Conservation (phyloP, 768 basidiomycete genomes). For the Suillus weaverae region DNA sequence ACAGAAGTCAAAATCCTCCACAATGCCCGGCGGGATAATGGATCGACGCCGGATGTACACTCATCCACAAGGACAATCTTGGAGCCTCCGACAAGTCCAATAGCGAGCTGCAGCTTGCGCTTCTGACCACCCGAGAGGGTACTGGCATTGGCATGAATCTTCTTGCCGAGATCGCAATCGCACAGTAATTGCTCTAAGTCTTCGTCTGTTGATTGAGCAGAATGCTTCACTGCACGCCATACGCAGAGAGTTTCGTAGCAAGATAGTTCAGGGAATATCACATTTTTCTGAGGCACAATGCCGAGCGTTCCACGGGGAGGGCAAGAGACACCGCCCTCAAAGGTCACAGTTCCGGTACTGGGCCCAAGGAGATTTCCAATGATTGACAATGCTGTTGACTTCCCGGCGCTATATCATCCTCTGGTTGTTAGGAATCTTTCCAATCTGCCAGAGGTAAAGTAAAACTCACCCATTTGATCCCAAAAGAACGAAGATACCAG, state of each 20-base stretch:
- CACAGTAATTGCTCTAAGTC: constrained; percentile 59
- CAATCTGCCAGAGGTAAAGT: not conserved
- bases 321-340: constrained; percentile 50
- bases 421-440: not conserved
- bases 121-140: constrained; percentile 81
- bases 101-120: constrained; percentile 79
- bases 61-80: constrained; percentile 66
- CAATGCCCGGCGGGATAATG: constrained; percentile 71
- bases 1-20: constrained; percentile 75
- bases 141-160: constrained; percentile 63
- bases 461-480: constrained; percentile 65
- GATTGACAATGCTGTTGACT: constrained; percentile 70
- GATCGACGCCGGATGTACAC: constrained; percentile 82
- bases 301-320: constrained; percentile 69
- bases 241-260: constrained; percentile 72
- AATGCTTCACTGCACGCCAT: constrained; percentile 73
- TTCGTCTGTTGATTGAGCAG: constrained; percentile 36
- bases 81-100: constrained; percentile 75
- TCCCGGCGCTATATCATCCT: constrained; percentile 57
- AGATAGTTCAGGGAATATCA: constrained; percentile 73
- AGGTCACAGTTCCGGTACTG: constrained; percentile 56
- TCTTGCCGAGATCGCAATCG: constrained; percentile 73
- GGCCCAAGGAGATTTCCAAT: constrained; percentile 61
- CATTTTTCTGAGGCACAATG: constrained; percentile 83
- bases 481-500: constrained; percentile 74